phyloP scores from a whole-genome alignment of 257 asterid genomes.

The Hygrophila difformis region DNA sequence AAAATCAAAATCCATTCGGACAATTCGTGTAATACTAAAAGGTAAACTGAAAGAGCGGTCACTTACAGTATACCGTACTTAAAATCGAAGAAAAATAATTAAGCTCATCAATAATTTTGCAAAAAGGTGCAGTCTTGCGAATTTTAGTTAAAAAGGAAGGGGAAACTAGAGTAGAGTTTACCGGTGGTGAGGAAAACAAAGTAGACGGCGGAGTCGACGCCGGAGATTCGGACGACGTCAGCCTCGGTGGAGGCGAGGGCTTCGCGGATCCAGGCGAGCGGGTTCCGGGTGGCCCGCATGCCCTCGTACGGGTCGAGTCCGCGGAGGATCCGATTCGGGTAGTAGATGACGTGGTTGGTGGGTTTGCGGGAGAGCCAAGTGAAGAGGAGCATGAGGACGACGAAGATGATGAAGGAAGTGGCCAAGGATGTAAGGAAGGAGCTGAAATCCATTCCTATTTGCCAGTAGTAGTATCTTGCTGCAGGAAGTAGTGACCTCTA shows the following conservation, averaged over 20 bases:
- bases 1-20: no score
- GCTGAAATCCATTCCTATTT: constrained; percentile 39
- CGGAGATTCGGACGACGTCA: constrained; percentile 62
- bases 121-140: no score
- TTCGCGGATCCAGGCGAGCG: constrained; percentile 76
- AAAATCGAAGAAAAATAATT: no score
- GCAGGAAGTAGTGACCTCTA: not conserved
- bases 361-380: constrained; percentile 50
- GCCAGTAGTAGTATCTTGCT: not conserved
- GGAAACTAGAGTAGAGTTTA: constrained; percentile 10
- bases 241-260: constrained; percentile 72
- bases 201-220: constrained; percentile 95
- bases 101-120: no score
- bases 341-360: constrained; percentile 43
- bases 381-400: constrained; percentile 42
- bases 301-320: constrained; percentile 60
- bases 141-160: no score
- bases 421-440: constrained; percentile 57
- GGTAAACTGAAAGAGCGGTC: no score
- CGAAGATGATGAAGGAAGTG: constrained; percentile 44
- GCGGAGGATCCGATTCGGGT: constrained; percentile 49
- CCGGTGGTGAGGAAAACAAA: constrained; percentile 84
- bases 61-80: no score
- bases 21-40: no score
- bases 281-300: constrained; percentile 36